Evolutionary conservation across 148 eudicot species (phyloP).

Genomic region (Amaranthus cruentus): DNA sequence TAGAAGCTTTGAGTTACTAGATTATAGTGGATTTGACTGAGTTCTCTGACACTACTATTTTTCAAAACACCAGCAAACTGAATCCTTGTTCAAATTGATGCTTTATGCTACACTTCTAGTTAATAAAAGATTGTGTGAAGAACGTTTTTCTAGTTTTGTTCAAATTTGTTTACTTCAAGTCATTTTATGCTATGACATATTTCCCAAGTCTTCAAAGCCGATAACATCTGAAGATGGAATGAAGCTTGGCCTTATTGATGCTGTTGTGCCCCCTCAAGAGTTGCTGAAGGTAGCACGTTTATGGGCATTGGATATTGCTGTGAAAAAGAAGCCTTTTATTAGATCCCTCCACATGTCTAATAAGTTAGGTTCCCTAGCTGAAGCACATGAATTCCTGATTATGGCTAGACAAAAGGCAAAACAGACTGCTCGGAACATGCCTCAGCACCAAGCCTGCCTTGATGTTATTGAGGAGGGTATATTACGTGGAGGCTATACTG

Average conservation of each 20-base stretch:
- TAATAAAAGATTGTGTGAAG: background rate
- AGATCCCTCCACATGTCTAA: slow-evolving; percentile 78
- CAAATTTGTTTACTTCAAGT: background rate
- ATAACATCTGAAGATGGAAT: slow-evolving; percentile 81
- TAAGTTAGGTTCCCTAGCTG: slow-evolving; percentile 70
- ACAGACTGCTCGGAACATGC: slow-evolving; percentile 66
- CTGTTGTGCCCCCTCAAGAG: slow-evolving; percentile 61
- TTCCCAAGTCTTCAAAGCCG: slow-evolving; percentile 62
- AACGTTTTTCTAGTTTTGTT: background rate
- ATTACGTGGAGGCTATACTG: slow-evolving; percentile 76
- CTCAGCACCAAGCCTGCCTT: slow-evolving; percentile 85
- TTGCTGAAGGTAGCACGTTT: slow-evolving; percentile 59
- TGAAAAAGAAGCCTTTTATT: slow-evolving; percentile 66
- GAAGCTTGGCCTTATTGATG: slow-evolving; percentile 84
- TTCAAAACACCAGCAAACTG: background rate
- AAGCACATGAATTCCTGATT: slow-evolving; percentile 53
- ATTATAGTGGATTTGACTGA: background rate
- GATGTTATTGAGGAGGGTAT: slow-evolving; percentile 87
- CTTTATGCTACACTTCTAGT: background rate
- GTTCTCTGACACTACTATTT: background rate
- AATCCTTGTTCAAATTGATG: background rate
- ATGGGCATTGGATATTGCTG: slow-evolving; percentile 88
- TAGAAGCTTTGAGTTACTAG: background rate
- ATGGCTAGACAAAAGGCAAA: slow-evolving; percentile 71
- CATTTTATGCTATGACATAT: slow-evolving; percentile 3